Evolutionary conservation across 306 rosid genomes (phyloP), one percentile per base, ranked within the genome.

Genomic region (Quercus variabilis): DNA sequence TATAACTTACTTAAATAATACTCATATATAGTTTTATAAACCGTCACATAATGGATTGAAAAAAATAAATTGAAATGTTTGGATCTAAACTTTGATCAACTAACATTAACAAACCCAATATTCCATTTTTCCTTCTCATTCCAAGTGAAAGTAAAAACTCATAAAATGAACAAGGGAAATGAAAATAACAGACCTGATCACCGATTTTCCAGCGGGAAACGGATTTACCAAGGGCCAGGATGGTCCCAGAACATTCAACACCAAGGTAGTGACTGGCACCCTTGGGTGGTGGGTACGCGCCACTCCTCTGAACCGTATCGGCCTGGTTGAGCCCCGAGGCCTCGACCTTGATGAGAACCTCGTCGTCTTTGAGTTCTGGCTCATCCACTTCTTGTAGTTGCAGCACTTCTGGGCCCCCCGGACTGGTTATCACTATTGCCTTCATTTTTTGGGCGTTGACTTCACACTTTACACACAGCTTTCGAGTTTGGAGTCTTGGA

Each of bases 131-230:
- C 46, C 46, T 41, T 41, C 46, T 41, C 46, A 8, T 8, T 41
- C 46, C 46, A 41, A 41, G 11, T 2, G 46, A 38, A 38, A 8
- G 46, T 41, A 41, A 41, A 41, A 41, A 8, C 46, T 41, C 46
- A 41, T 41, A 41, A 8, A 41, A 7, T 41, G 11, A 41, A 41
- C 46, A 41, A 0, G 3, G 46, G 3, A 41, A 41, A 41, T 41
- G 46, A 41, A n/a, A 21, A 30, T 17, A 5, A 28, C 35, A 21
- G 30, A 85, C 99, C 99, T 89, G 94, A 71, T 92, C 97, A 30
- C 97, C 99, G n/a, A 84, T 83, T 78, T 93, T 89, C 99, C 99
- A 95, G 20, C 86, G 82, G 73, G 92, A 86, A 46, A 93, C 99
- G 71, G 84, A 77, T 69, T 71, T 78, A 0, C 98, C 98, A 17